phyloP scores from a whole-genome alignment of 768 basidiomycete genomes.

The Pleurotus eryngii region DNA sequence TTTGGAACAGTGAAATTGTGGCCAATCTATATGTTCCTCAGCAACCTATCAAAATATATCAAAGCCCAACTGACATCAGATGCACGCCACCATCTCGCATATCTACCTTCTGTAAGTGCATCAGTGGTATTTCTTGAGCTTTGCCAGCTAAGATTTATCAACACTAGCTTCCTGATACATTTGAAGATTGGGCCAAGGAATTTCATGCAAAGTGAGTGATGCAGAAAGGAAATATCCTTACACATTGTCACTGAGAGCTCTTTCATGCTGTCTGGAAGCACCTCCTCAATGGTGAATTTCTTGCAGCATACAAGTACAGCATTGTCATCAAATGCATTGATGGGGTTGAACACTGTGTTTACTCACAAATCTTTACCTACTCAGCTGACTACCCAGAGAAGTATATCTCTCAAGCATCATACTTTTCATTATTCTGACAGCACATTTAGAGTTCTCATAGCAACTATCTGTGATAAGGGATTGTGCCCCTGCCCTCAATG shows the following conservation, averaged over 20 bases:
- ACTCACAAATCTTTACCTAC: constrained; percentile 25
- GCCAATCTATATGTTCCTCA: constrained; percentile 40
- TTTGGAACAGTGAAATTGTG: constrained; percentile 34
- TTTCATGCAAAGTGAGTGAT: background rate
- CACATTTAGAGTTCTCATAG: constrained; percentile 15
- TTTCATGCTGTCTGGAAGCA: constrained; percentile 29
- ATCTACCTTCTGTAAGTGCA: constrained; percentile 32
- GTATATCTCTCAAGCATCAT: too few relatives aligned
- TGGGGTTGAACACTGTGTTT: constrained; percentile 22
- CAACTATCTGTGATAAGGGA: constrained; percentile 22
- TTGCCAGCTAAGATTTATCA: too few relatives aligned
- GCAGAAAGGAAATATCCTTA: constrained; percentile 10
- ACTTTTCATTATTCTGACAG: background rate
- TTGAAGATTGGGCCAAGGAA: background rate
- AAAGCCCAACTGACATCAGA: constrained; percentile 21
- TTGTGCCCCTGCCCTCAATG: constrained; percentile 27
- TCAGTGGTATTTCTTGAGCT: too few relatives aligned
- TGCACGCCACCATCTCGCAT: constrained; percentile 32
- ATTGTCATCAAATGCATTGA: constrained; percentile 27
- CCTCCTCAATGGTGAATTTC: constrained; percentile 23
- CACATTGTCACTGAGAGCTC: constrained; percentile 28
- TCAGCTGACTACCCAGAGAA: constrained; percentile 34
- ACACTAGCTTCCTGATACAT: background rate
- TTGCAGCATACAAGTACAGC: constrained; percentile 22
- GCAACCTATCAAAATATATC: constrained; percentile 38